phyloP scores from a whole-genome alignment of 495 filamentous ascomycete genomes.

The Penicillium flavigenum region DNA sequence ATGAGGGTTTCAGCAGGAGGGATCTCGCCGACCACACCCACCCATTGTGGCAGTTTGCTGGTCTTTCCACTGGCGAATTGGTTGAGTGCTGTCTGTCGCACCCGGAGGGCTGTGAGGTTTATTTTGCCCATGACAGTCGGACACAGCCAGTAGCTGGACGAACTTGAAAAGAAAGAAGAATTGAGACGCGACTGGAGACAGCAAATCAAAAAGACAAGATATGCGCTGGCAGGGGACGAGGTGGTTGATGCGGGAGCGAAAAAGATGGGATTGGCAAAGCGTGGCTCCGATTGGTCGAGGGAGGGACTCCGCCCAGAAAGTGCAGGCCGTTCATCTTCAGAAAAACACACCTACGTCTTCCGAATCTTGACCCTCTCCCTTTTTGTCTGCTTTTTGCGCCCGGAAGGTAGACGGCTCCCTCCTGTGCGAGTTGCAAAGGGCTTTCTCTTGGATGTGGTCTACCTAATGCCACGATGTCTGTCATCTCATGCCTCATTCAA shows the following conservation, averaged over 20 bases:
- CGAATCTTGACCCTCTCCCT: slow-evolving; percentile 6
- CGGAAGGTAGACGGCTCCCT: slow-evolving; percentile 18
- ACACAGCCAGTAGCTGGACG: neutral
- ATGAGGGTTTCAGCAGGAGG: slow-evolving; percentile 78
- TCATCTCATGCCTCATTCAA: slow-evolving; percentile 63
- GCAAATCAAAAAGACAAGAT: slow-evolving; percentile 6
- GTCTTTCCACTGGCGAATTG: slow-evolving; percentile 54
- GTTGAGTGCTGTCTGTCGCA: slow-evolving; percentile 63
- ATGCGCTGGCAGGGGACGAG: slow-evolving; percentile 13
- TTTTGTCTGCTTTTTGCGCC: slow-evolving; percentile 16
- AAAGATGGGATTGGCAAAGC: slow-evolving; percentile 43
- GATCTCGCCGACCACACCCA: slow-evolving; percentile 65
- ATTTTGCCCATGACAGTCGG: slow-evolving; percentile 59
- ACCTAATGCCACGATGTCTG: slow-evolving; percentile 59
- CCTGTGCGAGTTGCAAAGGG: slow-evolving; percentile 23
- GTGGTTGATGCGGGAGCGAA: slow-evolving; percentile 29
- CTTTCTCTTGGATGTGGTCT: slow-evolving; percentile 38
- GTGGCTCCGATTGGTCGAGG: slow-evolving; percentile 42
- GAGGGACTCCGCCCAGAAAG: slow-evolving; percentile 42
- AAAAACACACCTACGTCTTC: slow-evolving; percentile 27
- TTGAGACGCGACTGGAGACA: slow-evolving; percentile 3
- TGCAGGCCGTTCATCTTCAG: slow-evolving; percentile 27
- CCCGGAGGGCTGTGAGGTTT: slow-evolving; percentile 70
- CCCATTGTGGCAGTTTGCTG: slow-evolving; percentile 67
- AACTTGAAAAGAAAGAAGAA: neutral